Conservation (phyloP, 768 basidiomycete species). For the Suillus clintonianus region DNA sequence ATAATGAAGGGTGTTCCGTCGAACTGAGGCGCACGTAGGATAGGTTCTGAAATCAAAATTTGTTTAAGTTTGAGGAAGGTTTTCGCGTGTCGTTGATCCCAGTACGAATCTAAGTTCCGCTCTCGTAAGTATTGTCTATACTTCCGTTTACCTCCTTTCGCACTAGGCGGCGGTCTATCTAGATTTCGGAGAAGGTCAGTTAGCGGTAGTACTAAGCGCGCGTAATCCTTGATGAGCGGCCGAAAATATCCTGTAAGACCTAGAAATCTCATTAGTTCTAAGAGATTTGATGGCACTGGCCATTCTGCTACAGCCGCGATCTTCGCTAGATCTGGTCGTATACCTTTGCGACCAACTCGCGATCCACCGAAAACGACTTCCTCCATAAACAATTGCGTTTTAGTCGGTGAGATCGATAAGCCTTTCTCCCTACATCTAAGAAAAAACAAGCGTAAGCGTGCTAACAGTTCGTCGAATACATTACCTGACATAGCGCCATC, state of each 20-base stretch:
- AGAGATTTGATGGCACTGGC: not conserved
- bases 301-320: no score
- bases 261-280: not conserved
- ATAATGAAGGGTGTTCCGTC: no score
- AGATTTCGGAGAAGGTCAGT: not conserved
- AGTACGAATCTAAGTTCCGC: conserved; percentile 12
- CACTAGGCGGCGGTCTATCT: not conserved
- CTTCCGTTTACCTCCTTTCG: not conserved
- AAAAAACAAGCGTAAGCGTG: conserved; percentile 29
- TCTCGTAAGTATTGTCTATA: conserved; percentile 27
- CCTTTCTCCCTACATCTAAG: no score
- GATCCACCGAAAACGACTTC: not conserved
- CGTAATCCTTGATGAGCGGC: not conserved
- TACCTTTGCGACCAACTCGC: not conserved
- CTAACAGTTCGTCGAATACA: conserved; percentile 29
- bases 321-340: no score
- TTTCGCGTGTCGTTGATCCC: no score
- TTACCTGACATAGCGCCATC: conserved; percentile 37
- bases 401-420: no score
- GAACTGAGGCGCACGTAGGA: no score
- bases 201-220: not conserved
- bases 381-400: not conserved
- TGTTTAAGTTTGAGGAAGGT: no score
- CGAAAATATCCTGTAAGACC: conserved; percentile 1
- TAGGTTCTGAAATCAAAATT: no score